These are phyloP conservation scores for Lepidium aucheri DNA, from an alignment of 345 rosid species.

Conservation along the genomic window DNA sequence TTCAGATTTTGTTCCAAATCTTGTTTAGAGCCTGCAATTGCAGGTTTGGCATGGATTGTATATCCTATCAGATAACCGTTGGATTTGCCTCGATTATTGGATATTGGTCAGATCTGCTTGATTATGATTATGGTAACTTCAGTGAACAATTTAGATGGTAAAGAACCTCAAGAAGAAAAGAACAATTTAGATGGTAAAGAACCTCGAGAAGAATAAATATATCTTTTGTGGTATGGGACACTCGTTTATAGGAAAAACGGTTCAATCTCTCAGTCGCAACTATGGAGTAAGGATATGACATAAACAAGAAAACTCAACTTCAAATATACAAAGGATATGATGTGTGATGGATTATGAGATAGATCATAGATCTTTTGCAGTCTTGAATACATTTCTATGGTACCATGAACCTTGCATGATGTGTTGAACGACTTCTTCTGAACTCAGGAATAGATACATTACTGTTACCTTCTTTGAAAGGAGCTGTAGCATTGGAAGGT, in stretches of 20 bases:
- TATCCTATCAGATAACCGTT: too few relatives aligned
- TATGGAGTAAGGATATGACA: slow-evolving; percentile 10
- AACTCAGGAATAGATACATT: slow-evolving; percentile 41
- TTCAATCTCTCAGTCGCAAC: slow-evolving; percentile 14
- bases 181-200: background rate
- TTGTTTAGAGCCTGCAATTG: background rate
- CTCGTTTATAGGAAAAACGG: background rate
- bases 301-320: background rate
- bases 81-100: too few relatives aligned
- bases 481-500: slow-evolving; percentile 24
- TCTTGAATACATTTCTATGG: slow-evolving; percentile 28
- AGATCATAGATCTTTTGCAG: background rate
- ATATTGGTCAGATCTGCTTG: background rate
- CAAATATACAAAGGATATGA: slow-evolving; percentile 9
- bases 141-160: background rate
- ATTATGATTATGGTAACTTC: background rate
- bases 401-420: slow-evolving; percentile 52
- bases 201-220: background rate
- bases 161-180: background rate
- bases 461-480: slow-evolving; percentile 37
- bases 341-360: background rate
- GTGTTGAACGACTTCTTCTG: slow-evolving; percentile 67
- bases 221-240: background rate
- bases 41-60: too few relatives aligned
- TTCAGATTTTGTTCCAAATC: background rate